Evolutionary conservation across 306 rosid species (phyloP).

Genomic region (Cucurbita argyrosperma): DNA sequence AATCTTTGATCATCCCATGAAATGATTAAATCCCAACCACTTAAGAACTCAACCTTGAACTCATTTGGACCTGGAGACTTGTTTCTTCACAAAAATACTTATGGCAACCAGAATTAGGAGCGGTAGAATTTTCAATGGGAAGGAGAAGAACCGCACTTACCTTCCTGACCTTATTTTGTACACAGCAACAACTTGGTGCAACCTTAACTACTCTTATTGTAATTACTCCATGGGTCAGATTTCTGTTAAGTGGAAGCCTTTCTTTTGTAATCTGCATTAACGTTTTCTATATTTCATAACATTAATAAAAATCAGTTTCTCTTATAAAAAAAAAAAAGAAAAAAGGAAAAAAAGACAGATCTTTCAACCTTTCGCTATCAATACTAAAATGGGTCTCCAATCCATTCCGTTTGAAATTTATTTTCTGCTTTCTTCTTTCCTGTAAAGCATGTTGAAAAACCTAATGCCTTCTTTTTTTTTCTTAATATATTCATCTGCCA

Average conservation of each 20-base stretch:
- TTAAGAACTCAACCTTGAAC: neutral
- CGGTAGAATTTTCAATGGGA: neutral
- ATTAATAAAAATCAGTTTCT: no score
- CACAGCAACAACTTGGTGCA: neutral
- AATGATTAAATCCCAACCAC: neutral
- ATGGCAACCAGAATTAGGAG: neutral
- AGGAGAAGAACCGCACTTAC: neutral
- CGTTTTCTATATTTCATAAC: no score
- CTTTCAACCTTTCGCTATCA: no score
- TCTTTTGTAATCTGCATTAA: no score
- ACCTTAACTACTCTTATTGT: neutral
- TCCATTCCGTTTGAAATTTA: neutral
- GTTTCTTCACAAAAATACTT: neutral
- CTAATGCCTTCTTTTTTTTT: neutral
- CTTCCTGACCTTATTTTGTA: neutral
- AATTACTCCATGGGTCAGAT: no score
- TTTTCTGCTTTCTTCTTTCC: neutral
- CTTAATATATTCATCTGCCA: neutral
- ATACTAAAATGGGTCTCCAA: neutral
- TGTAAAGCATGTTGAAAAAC: neutral
- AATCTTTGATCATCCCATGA: neutral
- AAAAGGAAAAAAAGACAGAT: no score
- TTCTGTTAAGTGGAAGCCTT: no score
- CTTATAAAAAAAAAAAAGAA: no score
- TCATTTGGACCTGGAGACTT: neutral